A percentile compares a stretch with the other conserved stretches of the same genome.
Conservation (phyloP, 2,329 filamentous ascomycete species). For the Calonectria montana region DNA sequence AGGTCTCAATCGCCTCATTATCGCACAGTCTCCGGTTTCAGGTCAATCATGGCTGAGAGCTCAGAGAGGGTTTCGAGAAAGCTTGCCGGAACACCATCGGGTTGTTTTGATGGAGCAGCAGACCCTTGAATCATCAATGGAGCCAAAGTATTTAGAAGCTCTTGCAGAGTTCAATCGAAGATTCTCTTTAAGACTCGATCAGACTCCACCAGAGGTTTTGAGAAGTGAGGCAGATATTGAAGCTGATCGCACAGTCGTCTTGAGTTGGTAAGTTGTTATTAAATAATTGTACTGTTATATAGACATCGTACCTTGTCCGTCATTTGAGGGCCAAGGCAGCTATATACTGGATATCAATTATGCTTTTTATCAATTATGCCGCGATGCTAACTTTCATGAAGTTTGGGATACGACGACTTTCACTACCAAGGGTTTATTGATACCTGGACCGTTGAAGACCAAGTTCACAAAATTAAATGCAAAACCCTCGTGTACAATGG, state of each 20-base stretch:
- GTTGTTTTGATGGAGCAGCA: neutral
- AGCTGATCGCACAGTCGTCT: neutral
- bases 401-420: neutral
- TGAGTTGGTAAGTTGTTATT: neutral
- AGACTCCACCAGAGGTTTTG: neutral
- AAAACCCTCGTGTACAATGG: neutral
- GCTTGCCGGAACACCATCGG: neutral
- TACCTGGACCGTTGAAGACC: neutral
- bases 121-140: neutral
- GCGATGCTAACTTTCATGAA: neutral
- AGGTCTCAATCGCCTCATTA: neutral
- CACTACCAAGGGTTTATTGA: neutral
- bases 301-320: neutral
- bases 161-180: neutral
- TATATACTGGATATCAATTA: neutral
- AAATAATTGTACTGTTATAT: neutral
- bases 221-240: neutral
- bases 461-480: neutral
- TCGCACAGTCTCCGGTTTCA: neutral
- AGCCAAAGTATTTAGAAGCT: neutral
- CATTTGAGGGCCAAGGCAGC: neutral
- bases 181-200: neutral
- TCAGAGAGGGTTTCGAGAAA: neutral
- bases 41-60: neutral
- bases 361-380: neutral